These are phyloP conservation scores for Sclerotinia minor DNA, from an alignment of 2,329 filamentous ascomycete species.

Conservation along the genomic window DNA sequence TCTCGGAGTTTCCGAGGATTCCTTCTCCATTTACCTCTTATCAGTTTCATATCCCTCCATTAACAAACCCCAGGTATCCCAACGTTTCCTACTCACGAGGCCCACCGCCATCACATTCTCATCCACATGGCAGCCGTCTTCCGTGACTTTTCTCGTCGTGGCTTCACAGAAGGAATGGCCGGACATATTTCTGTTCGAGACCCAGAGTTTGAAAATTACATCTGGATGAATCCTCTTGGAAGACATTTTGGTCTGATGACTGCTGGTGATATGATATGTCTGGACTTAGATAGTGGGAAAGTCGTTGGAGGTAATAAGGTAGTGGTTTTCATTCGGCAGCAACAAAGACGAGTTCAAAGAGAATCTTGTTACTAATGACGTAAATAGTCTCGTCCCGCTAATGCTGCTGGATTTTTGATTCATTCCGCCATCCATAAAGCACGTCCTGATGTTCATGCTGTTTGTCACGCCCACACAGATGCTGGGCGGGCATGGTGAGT, in stretches of 20 bases:
- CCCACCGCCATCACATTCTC: slow-evolving; percentile 63
- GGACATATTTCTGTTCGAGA: slow-evolving; percentile 69
- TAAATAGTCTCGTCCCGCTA: slow-evolving; percentile 53
- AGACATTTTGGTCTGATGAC: slow-evolving; percentile 65
- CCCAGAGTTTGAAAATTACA: slow-evolving; percentile 58
- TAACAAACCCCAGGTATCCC: slow-evolving; percentile 51
- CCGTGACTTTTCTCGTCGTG: slow-evolving; percentile 64
- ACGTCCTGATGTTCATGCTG: slow-evolving; percentile 62
- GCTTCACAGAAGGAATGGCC: slow-evolving; percentile 67
- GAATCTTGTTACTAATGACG: not conserved
- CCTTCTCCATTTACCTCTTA: not conserved
- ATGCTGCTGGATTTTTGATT: slow-evolving; percentile 69
- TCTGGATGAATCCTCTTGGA: slow-evolving; percentile 70
- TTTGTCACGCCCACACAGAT: slow-evolving; percentile 68
- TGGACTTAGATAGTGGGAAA: slow-evolving; percentile 59
- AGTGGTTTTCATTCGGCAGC: not conserved
- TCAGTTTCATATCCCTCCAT: not conserved
- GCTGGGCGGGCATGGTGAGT: slow-evolving; percentile 51
- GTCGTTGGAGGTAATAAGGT: slow-evolving; percentile 61
- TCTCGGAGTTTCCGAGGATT: not conserved
- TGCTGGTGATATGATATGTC: slow-evolving; percentile 65
- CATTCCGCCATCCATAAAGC: slow-evolving; percentile 68
- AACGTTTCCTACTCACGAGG: slow-evolving; percentile 52
- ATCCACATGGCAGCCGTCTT: slow-evolving; percentile 69
- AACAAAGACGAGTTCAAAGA: too few relatives aligned